phyloP scores from a whole-genome alignment of 768 basidiomycete genomes.

The Lactifluus pinguis region DNA sequence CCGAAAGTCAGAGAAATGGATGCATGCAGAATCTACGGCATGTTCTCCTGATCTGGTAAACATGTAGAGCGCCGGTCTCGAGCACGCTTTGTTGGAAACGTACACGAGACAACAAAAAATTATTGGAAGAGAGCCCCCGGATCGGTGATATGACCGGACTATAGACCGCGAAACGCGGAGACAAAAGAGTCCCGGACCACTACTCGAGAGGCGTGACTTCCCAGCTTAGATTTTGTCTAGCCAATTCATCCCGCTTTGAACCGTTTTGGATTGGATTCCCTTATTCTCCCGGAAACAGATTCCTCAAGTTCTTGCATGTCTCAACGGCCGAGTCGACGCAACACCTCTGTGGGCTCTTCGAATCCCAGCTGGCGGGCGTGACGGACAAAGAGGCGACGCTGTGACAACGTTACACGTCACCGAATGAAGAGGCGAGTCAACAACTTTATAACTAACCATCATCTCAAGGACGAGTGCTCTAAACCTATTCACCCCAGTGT shows the following conservation, averaged over 20 bases:
- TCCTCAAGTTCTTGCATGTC: not conserved
- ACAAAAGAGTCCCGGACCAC: not conserved
- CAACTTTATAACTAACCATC: not conserved
- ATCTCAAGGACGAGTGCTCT: not conserved
- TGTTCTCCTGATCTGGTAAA: not conserved
- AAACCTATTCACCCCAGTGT: conserved; percentile 2
- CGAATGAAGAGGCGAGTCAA: not conserved
- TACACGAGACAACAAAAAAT: not conserved
- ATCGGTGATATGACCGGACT: conserved; percentile 1
- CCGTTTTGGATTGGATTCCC: not conserved
- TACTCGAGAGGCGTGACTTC: not conserved
- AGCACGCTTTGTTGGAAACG: not conserved
- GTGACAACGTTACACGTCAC: not conserved
- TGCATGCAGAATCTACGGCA: not conserved
- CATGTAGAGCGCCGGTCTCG: not conserved
- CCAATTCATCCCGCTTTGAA: not conserved
- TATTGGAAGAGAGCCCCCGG: not conserved
- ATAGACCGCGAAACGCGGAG: conserved; percentile 1
- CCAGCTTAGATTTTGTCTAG: not conserved
- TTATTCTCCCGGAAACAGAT: not conserved
- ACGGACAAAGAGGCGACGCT: not conserved
- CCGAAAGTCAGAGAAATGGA: not conserved
- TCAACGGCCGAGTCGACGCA: not conserved
- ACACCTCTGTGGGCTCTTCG: not conserved
- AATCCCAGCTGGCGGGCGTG: too few species aligned